A percentile compares a stretch with the other conserved stretches of the same genome.
These are phyloP conservation scores for Brassica nigra DNA, from an alignment of 345 rosid species.

Conservation along the genomic window DNA sequence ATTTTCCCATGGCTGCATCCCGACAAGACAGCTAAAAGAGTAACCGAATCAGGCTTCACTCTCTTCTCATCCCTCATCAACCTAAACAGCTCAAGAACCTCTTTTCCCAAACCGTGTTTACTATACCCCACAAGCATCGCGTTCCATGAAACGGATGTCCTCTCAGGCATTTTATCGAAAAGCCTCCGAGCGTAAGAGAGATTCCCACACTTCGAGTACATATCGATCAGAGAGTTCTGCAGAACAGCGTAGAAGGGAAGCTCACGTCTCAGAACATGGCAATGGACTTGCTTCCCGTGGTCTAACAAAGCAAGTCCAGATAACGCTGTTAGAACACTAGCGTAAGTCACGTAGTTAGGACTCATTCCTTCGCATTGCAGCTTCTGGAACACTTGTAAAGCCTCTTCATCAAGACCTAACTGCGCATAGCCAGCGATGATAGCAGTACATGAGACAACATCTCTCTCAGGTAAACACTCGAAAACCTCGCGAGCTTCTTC, in stretches of 20 bases:
- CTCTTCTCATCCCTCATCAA: conserved; percentile 66
- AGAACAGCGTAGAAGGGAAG: conserved; percentile 66
- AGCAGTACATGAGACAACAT: conserved; percentile 93
- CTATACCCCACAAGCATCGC: conserved; percentile 84
- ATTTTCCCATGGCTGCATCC: conserved; percentile 94
- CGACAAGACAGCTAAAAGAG: conserved; percentile 78
- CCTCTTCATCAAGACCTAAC: conserved; percentile 74
- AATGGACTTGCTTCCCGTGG: conserved; percentile 85
- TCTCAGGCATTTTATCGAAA: conserved; percentile 70
- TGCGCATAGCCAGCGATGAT: conserved; percentile 94
- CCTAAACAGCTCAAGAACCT: conserved; percentile 65
- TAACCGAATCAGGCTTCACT: conserved; percentile 68
- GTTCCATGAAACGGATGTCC: conserved; percentile 80
- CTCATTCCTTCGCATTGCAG: conserved; percentile 85
- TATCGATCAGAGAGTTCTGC: conserved; percentile 81
- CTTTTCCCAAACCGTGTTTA: conserved; percentile 77
- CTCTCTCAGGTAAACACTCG: conserved; percentile 75
- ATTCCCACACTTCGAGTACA: conserved; percentile 92
- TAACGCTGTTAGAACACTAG: conserved; percentile 72
- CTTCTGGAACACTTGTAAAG: conserved; percentile 64
- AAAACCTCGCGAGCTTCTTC: conserved; percentile 77
- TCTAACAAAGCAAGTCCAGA: conserved; percentile 82
- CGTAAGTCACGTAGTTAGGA: conserved; percentile 82
- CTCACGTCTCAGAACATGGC: conserved; percentile 65
- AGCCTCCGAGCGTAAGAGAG: conserved; percentile 61